Conservation (phyloP, 768 basidiomycete genomes). For the Lactarius hengduanensis region DNA sequence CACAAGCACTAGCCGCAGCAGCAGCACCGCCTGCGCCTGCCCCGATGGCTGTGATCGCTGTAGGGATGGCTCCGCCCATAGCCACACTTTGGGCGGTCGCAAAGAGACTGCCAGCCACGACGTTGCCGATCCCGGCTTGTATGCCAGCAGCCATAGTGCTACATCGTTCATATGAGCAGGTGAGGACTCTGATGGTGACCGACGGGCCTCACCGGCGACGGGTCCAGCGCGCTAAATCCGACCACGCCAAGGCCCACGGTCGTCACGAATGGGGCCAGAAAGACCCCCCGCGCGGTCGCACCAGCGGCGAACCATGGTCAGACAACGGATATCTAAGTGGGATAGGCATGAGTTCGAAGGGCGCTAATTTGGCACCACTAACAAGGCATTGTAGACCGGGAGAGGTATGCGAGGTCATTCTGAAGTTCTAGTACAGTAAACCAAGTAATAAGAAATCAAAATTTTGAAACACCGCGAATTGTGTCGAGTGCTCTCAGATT, state of each 20-base stretch:
- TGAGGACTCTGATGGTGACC: too few species aligned
- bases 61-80: background rate
- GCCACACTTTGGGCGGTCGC: constrained; percentile 12
- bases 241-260: background rate
- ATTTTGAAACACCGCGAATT: background rate
- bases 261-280: background rate
- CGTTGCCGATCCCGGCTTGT: constrained; percentile 11
- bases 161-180: background rate
- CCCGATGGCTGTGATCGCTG: background rate
- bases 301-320: background rate
- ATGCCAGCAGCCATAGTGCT: constrained; percentile 6
- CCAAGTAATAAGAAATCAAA: too few species aligned
- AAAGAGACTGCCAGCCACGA: background rate
- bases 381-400: background rate
- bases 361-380: background rate
- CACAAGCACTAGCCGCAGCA: too few species aligned
- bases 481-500: background rate
- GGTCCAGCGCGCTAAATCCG: constrained; percentile 14
- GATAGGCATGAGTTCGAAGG: background rate
- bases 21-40: background rate
- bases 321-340: background rate
- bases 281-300: background rate
- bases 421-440: too few species aligned
- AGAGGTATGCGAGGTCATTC: background rate
- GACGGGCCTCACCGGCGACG: constrained; percentile 6